Conservation (phyloP, 2,329 filamentous ascomycete species). For the Cordyceps militaris region DNA sequence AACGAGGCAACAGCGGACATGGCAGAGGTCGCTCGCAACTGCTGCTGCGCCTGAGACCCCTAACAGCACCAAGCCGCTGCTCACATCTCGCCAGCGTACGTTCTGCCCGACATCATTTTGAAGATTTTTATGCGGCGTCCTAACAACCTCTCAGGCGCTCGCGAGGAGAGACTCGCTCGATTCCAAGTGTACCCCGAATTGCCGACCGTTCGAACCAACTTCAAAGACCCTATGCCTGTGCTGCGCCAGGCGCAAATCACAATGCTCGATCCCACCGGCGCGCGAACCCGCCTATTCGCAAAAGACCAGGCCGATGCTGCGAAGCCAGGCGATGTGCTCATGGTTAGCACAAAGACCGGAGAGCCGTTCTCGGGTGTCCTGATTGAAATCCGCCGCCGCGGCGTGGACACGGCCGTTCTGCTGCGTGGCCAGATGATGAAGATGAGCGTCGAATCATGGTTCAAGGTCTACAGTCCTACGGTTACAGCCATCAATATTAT, state of each 20-base stretch:
- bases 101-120: background rate
- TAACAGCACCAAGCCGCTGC: conserved; percentile 20
- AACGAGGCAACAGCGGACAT: conserved; percentile 41
- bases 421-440: conserved; percentile 80
- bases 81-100: conserved; percentile 31
- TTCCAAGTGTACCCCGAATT: conserved; percentile 51
- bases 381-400: conserved; percentile 78
- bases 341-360: conserved; percentile 70
- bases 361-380: conserved; percentile 89
- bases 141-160: conserved; percentile 24
- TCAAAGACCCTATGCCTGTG: conserved; percentile 60
- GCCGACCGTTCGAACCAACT: conserved; percentile 46
- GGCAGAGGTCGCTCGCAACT: conserved; percentile 43
- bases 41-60: conserved; percentile 19
- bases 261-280: conserved; percentile 75
- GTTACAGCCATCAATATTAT: conserved; percentile 90
- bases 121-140: background rate
- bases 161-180: conserved; percentile 27
- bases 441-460: conserved; percentile 93
- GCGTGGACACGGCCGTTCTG: conserved; percentile 81
- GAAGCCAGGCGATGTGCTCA: conserved; percentile 81
- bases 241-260: conserved; percentile 64
- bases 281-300: conserved; percentile 74
- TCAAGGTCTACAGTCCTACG: conserved; percentile 87
- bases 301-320: conserved; percentile 70